Evolutionary conservation across 208 protist genomes (phyloP), one percentile per base, ranked within the genome.

Genomic region (Trypanosoma congolense): DNA sequence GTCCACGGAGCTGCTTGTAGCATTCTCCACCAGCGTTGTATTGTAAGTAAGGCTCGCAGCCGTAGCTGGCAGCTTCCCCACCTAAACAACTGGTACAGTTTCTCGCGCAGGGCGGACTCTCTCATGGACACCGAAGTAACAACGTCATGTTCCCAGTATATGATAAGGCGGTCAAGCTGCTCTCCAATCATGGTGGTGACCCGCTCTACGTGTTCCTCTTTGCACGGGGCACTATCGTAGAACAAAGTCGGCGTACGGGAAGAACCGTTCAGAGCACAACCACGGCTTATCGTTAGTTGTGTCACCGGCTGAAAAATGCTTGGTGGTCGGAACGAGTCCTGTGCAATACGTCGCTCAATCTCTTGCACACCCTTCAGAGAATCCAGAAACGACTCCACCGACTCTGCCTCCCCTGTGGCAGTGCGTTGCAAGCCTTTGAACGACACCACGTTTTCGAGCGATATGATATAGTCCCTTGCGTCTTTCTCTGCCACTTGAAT

Each of bases 11-110:
- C 31, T 10, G 22, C 41, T 14, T 25, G 19, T n/a, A 75, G 56
- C 63, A 84, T 61, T 25, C 80, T 80, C 80, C 80, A 88, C 80
- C 84, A 92, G 14, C 71, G 61, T 65, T 92, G 84, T 21, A 92
- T 62, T 25, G 47, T 58, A 30, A 92, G 16, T 9, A 83, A 5
- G 3, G 70, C 74, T 0, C 10, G 47, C 54, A 92, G 61, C 14
- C 75, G 73, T 10, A 41, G 36, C 22, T 75, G 70, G 16, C 71
- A 86, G 14, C 45, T 35, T 0, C 70, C 80, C 22, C 68, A 75
- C 9, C 18, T 3, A 19, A 40, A 48, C 14, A 66, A 47, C 12
- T 31, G 31, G 18, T 41, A 21, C 4, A 86, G 38, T 9, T 5
- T 10, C 1, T 5, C 28, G n/a, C 78, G 49, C 14, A 25, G 65